Base-by-base conservation (phyloP, 1,139 yeast species). In the Torulaspora pretoriensis region DNA sequence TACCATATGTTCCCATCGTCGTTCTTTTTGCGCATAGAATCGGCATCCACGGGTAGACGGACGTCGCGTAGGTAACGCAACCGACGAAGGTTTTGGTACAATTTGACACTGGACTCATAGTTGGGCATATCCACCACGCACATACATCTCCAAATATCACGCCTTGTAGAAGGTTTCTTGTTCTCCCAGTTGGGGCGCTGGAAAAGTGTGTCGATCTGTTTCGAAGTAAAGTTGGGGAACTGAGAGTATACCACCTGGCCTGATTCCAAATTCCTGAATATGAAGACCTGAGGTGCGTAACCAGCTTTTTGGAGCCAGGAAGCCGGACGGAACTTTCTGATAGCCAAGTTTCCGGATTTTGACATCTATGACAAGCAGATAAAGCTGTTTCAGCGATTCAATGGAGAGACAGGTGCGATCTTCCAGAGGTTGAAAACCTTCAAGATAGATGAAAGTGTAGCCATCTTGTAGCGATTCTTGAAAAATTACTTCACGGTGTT, bases 221-320 rank as follows among this genome's bases (percentile, higher is more conserved):
- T 79, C 63, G 80, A 83, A 1, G 72, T 45, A 32, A 60, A 74
- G 28, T 77, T 80, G 14, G 94, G 95, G 22, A 86, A 79, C 67
- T 89, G 96, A 2, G 96, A 82, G 65, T 88, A 90, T 35, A 87
- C 68, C 16, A 89, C 94, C 69, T 90, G 97, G 5, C 97, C 97
- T 32, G 84, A 75, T 67, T 87, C 94, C 45, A 87, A 69, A 70
- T 90, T 89, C 62, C 94, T 79, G 71, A 85, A 90, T 42, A 88
- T 68, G 61, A 75, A 87, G 22, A 90, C 84, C 59, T 83, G 88
- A 8, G 97, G 96, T 2, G 90, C 95, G 63, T 78, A 77, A 9
- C 76, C 75, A 47, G 73, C 71, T 51, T 67, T 63, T 42, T 70
- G 65, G 37, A 80, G 67, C 84, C 84, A 80, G 44, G 59, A 54